phyloP scores from a whole-genome alignment of 164 flowering plant genomes.

The Vitis rupestris region DNA sequence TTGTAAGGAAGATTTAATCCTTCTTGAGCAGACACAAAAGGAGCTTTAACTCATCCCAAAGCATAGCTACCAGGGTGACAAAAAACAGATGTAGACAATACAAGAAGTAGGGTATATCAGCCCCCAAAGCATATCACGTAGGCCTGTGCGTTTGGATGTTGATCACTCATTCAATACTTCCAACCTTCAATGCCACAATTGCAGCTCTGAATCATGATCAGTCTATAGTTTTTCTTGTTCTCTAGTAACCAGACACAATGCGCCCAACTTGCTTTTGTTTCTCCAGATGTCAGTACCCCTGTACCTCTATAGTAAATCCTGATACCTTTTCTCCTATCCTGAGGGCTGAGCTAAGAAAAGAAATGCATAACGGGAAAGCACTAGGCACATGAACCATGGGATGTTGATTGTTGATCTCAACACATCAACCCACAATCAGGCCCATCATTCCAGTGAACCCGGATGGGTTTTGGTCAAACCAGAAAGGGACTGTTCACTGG shows the following conservation, averaged over 20 bases:
- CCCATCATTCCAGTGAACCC: too few relatives aligned
- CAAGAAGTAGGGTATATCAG: not conserved
- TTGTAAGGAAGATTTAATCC: not conserved
- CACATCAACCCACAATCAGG: too few relatives aligned
- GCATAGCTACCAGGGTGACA: not conserved
- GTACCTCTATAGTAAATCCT: too few relatives aligned
- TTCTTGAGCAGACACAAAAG: not conserved
- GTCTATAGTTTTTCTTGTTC: slow-evolving; percentile 11
- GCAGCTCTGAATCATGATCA: not conserved
- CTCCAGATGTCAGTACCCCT: slow-evolving; percentile 5
- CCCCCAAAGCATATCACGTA: not conserved
- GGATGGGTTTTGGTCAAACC: too few relatives aligned
- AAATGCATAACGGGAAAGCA: too few relatives aligned
- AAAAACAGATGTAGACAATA: not conserved
- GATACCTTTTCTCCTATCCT: too few relatives aligned
- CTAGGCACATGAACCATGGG: too few relatives aligned
- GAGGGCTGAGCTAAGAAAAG: too few relatives aligned
- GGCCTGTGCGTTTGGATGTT: too few relatives aligned
- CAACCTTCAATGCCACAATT: not conserved
- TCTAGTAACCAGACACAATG: slow-evolving; percentile 18
- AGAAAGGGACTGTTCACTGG: too few relatives aligned
- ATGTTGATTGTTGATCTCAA: too few relatives aligned
- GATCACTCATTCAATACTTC: not conserved
- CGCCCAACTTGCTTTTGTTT: slow-evolving; percentile 1
- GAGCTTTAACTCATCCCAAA: slow-evolving; percentile 8